Evolutionary conservation across 768 basidiomycete genomes (phyloP), one percentile per base, ranked within the genome.

Genomic region (Rhodotorula graminis): DNA sequence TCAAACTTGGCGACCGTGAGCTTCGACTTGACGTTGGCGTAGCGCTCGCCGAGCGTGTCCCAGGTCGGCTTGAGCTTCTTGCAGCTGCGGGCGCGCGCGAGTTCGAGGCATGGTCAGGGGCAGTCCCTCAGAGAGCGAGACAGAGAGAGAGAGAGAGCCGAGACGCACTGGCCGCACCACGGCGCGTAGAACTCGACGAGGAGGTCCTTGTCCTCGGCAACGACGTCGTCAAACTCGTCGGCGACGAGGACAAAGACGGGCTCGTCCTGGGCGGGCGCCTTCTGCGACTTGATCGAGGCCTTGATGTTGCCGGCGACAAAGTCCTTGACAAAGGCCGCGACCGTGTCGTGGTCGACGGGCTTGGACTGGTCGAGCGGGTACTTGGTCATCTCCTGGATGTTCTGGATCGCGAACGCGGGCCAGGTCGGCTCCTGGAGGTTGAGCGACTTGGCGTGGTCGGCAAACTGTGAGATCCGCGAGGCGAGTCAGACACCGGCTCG

Each of bases 101-200:
- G n/a, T n/a, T n/a, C n/a, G n/a, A 63, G n/a, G 29, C 40, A n/a
- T 46, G 66, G 46, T 53, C 47, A 18, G 15, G 67, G 42, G 19
- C 27, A 57, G 42, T 40, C 19, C 70, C 29, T 65, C n/a, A 50
- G 31, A 18, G 55, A 8, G 2, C 14, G 11, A 6, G n/a, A 27
- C 56, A 18, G 33, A 12, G 56, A 8, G 33, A 9, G 18, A 50
- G 42, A 44, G 69, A 16, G 25, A 15, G 72, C 73, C 74, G 33
- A 66, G 57, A 66, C 33, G 33, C 69, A 79, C 62, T 78, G 77
- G 49, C 82, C 88, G 57, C 81, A 94, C 96, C 96, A 99, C 61
- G 92, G 87, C 61, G 96, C 96, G 78, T 91, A 97, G 83, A 99
- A 94, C 82, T 98, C 95, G 76, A 97, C 85, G 78, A 99, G 93